phyloP scores from a whole-genome alignment of 2,329 filamentous ascomycete genomes.

The Penicillium sp. region DNA sequence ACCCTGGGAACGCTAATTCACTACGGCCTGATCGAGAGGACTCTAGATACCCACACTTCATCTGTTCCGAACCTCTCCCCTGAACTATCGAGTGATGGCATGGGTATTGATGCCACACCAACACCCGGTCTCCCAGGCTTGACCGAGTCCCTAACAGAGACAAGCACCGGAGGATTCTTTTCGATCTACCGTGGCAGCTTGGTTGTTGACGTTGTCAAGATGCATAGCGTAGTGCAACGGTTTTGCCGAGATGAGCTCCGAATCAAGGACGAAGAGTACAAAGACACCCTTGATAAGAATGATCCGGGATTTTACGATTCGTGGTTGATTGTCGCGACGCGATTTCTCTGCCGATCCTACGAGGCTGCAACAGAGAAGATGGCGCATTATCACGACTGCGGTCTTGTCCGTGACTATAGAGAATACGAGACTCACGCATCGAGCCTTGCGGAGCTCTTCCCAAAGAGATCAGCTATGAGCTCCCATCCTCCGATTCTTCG shows the following conservation, averaged over 20 bases:
- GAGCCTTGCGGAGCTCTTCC: constrained; percentile 40
- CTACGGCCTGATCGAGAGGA: constrained; percentile 46
- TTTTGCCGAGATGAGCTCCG: constrained; percentile 49
- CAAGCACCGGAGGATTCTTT: constrained; percentile 35
- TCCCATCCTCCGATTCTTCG: constrained; percentile 24
- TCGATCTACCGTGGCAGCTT: constrained; percentile 29
- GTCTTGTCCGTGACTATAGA: constrained; percentile 46
- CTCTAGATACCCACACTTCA: constrained; percentile 31
- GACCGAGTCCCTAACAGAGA: constrained; percentile 35
- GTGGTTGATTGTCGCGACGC: constrained; percentile 45
- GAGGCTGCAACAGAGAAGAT: constrained; percentile 42
- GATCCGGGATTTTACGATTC: constrained; percentile 39
- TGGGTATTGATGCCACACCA: constrained; percentile 19
- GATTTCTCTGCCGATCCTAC: constrained; percentile 44
- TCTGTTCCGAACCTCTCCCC: constrained; percentile 16
- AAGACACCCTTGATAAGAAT: constrained; percentile 10
- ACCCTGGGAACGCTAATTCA: constrained; percentile 47
- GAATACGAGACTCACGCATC: constrained; percentile 49
- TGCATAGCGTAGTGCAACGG: constrained; percentile 49
- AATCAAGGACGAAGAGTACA: constrained; percentile 34
- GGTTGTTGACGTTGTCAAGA: constrained; percentile 46
- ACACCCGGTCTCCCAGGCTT: constrained; percentile 22
- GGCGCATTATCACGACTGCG: constrained; percentile 34
- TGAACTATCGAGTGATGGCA: constrained; percentile 23
- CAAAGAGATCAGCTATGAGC: constrained; percentile 30